These are phyloP conservation scores for Phytophthora tentaculata DNA, from an alignment of 352 stramenopile genomes.

Conservation along the genomic window DNA sequence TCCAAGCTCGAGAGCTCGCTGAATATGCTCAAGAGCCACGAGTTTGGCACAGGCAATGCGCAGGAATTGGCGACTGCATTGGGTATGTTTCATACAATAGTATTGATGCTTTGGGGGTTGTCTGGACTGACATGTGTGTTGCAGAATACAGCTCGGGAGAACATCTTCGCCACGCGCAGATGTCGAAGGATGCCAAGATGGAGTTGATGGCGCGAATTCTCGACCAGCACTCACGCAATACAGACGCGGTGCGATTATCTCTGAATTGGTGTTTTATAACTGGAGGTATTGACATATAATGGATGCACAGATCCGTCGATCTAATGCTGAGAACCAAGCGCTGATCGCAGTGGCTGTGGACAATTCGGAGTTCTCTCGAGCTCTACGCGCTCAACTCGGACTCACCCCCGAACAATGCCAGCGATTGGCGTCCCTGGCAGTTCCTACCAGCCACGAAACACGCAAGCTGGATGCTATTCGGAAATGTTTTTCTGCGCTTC, in stretches of 20 bases:
- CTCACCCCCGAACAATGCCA: slow-evolving; percentile 78
- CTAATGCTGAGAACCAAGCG: slow-evolving; percentile 86
- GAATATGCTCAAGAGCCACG: slow-evolving; percentile 79
- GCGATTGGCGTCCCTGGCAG: slow-evolving; percentile 52
- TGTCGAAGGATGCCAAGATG: slow-evolving; percentile 89
- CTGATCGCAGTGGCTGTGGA: slow-evolving; percentile 68
- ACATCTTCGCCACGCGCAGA: slow-evolving; percentile 77
- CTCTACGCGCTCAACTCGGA: slow-evolving; percentile 59
- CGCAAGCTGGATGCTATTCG: slow-evolving; percentile 80
- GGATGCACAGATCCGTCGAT: slow-evolving; percentile 64
- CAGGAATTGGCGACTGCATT: slow-evolving; percentile 76
- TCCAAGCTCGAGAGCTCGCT: slow-evolving; percentile 89
- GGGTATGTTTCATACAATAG: slow-evolving; percentile 41
- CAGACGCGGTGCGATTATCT: slow-evolving; percentile 56
- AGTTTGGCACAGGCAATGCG: slow-evolving; percentile 71
- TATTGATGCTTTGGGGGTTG: slow-evolving; percentile 1
- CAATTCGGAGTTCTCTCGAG: slow-evolving; percentile 63
- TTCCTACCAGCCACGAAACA: slow-evolving; percentile 65
- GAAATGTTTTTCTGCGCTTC: slow-evolving; percentile 88
- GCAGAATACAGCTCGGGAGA: slow-evolving; percentile 81
- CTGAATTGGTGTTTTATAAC: not conserved
- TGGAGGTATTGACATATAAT: not conserved
- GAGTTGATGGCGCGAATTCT: slow-evolving; percentile 82
- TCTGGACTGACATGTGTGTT: too few species aligned
- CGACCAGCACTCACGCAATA: slow-evolving; percentile 78